phyloP scores from a whole-genome alignment of 2,329 filamentous ascomycete genomes.

The Tolypocladium inflatum region DNA sequence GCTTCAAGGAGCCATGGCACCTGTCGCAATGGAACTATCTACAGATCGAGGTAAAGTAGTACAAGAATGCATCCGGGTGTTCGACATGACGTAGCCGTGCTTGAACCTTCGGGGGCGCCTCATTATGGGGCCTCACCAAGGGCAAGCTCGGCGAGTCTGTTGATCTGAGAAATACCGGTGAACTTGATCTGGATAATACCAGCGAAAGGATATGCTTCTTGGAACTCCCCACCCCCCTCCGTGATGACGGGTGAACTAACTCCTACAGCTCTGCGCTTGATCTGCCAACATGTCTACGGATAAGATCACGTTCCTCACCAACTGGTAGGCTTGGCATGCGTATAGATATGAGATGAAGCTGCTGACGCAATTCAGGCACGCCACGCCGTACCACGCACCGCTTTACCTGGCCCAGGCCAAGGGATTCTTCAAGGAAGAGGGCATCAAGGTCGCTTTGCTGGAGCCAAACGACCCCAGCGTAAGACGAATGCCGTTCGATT shows the following conservation, averaged over 20 bases:
- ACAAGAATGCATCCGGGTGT: conserved; percentile 38
- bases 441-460: conserved; percentile 66
- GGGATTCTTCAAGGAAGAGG: conserved; percentile 66
- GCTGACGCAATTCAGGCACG: conserved; percentile 47
- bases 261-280: conserved; percentile 31
- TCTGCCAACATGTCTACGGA: conserved; percentile 62
- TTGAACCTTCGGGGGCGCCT: neutral
- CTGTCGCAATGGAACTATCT: conserved; percentile 23
- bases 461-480: conserved; percentile 73
- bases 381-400: conserved; percentile 71
- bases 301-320: conserved; percentile 78
- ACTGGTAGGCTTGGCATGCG: conserved; percentile 48
- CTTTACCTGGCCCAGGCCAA: conserved; percentile 69
- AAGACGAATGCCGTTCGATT: conserved; percentile 11
- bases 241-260: conserved; percentile 33
- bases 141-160: conserved; percentile 13
- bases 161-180: conserved; percentile 68
- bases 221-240: conserved; percentile 24
- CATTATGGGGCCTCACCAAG: neutral
- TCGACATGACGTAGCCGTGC: conserved; percentile 13
- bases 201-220: conserved; percentile 83
- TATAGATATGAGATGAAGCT: neutral
- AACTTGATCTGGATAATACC: conserved; percentile 85
- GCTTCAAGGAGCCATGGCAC: conserved; percentile 13
- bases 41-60: conserved; percentile 35